Base-by-base conservation (phyloP, 2,329 filamentous ascomycete species). In the Cercospora citrullina region DNA sequence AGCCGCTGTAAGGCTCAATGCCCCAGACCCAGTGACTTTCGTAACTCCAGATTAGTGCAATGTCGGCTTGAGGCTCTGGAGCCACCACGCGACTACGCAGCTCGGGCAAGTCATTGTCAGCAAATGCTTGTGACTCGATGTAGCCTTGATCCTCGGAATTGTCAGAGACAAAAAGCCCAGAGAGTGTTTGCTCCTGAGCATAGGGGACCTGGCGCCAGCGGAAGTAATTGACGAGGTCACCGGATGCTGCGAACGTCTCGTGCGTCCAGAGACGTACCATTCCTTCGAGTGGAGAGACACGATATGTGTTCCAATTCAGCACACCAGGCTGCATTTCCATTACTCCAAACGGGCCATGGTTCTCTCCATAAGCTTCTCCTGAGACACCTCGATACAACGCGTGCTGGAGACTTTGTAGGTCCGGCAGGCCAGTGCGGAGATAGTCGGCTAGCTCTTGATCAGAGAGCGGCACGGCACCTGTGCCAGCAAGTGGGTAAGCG, bases 241-340 rank as follows among this genome's bases (percentile, higher is more conserved):
- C 72, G 2, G 66, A 69, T 9, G 71, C 70, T 4, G 72, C 72
- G 39, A 73, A 73, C 0, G 70, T 72, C 51, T 74, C 72, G 30
- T 71, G 70, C 10, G 72, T 74, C 72, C 71, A 74, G 2, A 74
- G 64, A 5, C 71, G 69, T 0, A 74, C 72, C 72, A 74, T 74
- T 53, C 71, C 72, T 14, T 73, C 69, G 3, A 70, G 39, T 14
- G 72, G 71, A 10, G 72, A 73, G n/a, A 73, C 72, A 21, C 72
- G 70, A 51, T 72, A 73, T 12, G 57, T 59, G 14, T 72, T 72
- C 72, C 71, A 73, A 16, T 74, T 74, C 14, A 74, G 57, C 1
- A 74, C 71, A 10, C 72, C 72, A 9, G 70, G 72, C n/a, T 74
- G 67, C 72, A 72, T 71, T 16, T 73, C 71, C 72, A 74, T 73